A percentile compares a stretch with the other conserved stretches of the same genome.
Conservation (phyloP, 352 stramenopile species). For the Phytophthora tubulina region DNA sequence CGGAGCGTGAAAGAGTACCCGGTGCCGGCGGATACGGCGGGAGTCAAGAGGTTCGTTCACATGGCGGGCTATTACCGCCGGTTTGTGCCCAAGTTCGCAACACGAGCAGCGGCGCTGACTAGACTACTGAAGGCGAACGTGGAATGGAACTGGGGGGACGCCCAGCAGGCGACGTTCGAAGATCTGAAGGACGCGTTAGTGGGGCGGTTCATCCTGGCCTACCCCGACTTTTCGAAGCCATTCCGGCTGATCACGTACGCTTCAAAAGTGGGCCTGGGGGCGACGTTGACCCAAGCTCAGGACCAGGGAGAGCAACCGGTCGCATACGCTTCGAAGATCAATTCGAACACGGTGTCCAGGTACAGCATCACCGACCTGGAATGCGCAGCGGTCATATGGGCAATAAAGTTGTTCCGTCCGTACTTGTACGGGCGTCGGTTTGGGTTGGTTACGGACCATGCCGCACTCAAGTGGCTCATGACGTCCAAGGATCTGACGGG, state of each 20-base stretch:
- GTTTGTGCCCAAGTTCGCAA: constrained; percentile 35
- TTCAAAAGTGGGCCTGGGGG: constrained; percentile 26
- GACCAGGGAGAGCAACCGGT: constrained; percentile 22
- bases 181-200: constrained; percentile 16
- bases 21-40: constrained; percentile 9
- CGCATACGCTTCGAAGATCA: too few relatives aligned
- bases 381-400: too few relatives aligned
- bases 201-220: neutral
- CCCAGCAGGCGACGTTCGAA: too few relatives aligned
- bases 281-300: constrained; percentile 36
- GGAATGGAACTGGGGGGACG: too few relatives aligned
- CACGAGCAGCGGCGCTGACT: constrained; percentile 27
- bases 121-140: constrained; percentile 30
- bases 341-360: too few relatives aligned
- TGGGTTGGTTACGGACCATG: too few relatives aligned
- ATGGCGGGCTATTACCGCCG: constrained; percentile 38
- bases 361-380: too few relatives aligned
- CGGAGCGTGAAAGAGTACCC: constrained; percentile 16
- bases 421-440: too few relatives aligned
- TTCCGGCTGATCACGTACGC: constrained; percentile 45
- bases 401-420: too few relatives aligned
- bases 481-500: too few relatives aligned
- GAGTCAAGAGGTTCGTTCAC: constrained; percentile 35
- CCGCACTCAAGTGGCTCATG: too few relatives aligned
- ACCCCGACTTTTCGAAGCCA: constrained; percentile 37